Base-by-base conservation (phyloP, 805 yeast species). In the Metschnikowia arizonensis region DNA sequence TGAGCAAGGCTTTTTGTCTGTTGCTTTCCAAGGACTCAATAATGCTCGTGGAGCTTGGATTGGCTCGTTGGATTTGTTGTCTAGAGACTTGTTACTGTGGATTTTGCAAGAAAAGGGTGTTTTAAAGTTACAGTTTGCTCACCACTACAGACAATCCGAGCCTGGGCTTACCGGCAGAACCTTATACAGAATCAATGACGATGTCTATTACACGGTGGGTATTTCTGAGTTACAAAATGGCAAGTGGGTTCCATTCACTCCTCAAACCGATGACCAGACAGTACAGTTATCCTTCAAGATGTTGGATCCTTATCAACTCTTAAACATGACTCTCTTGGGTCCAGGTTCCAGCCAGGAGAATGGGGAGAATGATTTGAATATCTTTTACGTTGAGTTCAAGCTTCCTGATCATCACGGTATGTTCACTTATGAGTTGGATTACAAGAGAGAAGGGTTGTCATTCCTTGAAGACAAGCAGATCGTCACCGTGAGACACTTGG, bases 381-480 rank as follows among this genome's bases (percentile, higher is more conserved):
- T 69, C 15, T 82, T 79, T 58, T 67, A 66, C 17, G 71, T 78
- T 15, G 66, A 70, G 42, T 88, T 93, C 65, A 76, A 75, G 38
- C 66, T 88, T 31, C 99, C 99, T 18, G 97, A 91, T 64, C 97
- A 89, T 59, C 96, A 93, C 65, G 99, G 99, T 46, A 85, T 93
- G 78, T 93, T 89, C 69, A 86, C 97, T 2, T 89, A 87, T 63
- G 75, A 76, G 50, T 74, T 85, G 37, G 84, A 85, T 57, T 90
- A 90, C 71, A 78, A 78, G 62, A 81, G 96, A 60, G 72, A 78
- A 11, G 98, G 98, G 5, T 73, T 75, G 56, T 73, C 86, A 19
- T 89, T 73, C 64, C 62, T 91, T 43, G 72, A 72, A 23, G 87
- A 83, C 56, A 74, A 77, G 50, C 75, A 76, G 44, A 81, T 85